Conservation (phyloP, 148 eudicot genomes). For the Rhododendron ferrugineum region DNA sequence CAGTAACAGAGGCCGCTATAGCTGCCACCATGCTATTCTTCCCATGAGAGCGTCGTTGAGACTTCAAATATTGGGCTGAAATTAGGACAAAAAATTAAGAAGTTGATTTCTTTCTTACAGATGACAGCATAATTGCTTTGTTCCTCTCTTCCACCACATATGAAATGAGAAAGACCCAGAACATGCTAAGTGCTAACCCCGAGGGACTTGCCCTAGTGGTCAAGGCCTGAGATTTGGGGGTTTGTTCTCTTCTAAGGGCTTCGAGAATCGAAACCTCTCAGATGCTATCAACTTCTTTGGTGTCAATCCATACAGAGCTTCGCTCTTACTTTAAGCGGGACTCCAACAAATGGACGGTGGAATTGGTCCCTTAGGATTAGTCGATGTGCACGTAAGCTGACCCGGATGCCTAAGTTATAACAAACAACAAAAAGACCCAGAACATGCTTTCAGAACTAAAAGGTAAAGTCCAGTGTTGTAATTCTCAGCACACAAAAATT, state of each 20-base stretch:
- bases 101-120: not conserved
- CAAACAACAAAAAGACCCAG: too few relatives aligned
- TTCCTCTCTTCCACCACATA: not conserved
- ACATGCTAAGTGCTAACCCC: not conserved
- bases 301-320: too few relatives aligned
- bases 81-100: not conserved
- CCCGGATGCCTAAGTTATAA: too few relatives aligned
- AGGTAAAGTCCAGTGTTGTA: not conserved
- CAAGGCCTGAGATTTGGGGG: too few relatives aligned
- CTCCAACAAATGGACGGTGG: too few relatives aligned
- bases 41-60: not conserved
- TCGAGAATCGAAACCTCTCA: too few relatives aligned
- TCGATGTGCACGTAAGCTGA: too few relatives aligned
- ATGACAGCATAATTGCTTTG: not conserved
- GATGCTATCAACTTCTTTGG: too few relatives aligned
- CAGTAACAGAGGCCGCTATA: conserved; percentile 18
- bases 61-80: not conserved
- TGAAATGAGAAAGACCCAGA: not conserved
- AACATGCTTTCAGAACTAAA: not conserved
- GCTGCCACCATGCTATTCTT: not conserved
- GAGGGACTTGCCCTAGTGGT: too few relatives aligned
- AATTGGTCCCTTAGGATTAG: too few relatives aligned
- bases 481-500: not conserved
- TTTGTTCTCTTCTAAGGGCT: not conserved
- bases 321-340: too few relatives aligned